phyloP scores from a whole-genome alignment of 257 asterid genomes.

The Rhazya stricta region DNA sequence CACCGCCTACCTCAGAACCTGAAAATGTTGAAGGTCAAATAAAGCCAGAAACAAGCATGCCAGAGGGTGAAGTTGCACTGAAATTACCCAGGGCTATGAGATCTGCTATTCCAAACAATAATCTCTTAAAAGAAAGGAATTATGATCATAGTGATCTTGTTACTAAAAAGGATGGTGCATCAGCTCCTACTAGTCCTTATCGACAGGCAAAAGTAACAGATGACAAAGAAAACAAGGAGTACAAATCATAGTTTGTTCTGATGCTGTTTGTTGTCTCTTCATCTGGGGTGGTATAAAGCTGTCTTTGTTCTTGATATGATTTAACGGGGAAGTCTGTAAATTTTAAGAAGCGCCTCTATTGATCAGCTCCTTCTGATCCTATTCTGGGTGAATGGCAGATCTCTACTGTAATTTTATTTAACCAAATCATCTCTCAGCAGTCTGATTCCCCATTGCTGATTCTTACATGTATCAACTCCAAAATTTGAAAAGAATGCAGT shows the following conservation, averaged over 20 bases:
- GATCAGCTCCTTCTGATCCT: constrained; percentile 15
- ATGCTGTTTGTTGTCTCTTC: constrained; percentile 2
- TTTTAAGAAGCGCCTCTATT: constrained; percentile 7
- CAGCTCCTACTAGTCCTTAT: constrained; percentile 42
- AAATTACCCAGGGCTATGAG: constrained; percentile 74
- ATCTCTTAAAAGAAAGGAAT: constrained; percentile 70
- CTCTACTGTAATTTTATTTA: constrained; percentile 7
- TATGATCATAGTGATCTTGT: constrained; percentile 33
- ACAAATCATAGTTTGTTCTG: constrained; percentile 10
- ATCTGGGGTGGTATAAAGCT: background rate
- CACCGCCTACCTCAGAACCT: constrained; percentile 35
- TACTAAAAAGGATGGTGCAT: constrained; percentile 27
- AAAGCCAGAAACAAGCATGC: constrained; percentile 39
- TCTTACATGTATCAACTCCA: background rate
- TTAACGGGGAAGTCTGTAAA: constrained; percentile 1
- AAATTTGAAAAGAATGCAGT: background rate
- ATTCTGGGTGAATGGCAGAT: background rate
- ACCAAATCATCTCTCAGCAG: constrained; percentile 8
- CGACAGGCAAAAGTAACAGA: constrained; percentile 28
- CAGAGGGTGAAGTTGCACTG: constrained; percentile 40
- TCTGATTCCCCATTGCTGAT: constrained; percentile 17
- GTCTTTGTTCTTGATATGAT: background rate
- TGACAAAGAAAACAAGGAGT: constrained; percentile 61
- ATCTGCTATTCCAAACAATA: constrained; percentile 40
- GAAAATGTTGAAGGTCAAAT: constrained; percentile 30